Evolutionary conservation across 306 rosid genomes (phyloP).

Genomic region (Oemleria cerasiformis): DNA sequence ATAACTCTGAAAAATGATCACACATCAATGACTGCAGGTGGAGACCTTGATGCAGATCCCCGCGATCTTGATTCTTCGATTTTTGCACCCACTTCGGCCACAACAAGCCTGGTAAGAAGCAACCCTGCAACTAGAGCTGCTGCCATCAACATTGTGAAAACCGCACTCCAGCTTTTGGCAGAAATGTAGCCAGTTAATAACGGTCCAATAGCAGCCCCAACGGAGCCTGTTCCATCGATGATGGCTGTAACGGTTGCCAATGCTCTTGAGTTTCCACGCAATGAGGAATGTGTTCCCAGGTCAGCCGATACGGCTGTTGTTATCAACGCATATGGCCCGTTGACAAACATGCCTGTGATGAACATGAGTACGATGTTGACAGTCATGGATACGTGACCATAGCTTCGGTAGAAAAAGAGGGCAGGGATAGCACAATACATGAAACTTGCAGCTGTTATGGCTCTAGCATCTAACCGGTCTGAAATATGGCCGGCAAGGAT

Average conservation of each 20-base stretch:
- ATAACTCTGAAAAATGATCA: slow-evolving; percentile 22
- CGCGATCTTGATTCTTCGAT: slow-evolving; percentile 60
- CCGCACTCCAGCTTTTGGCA: slow-evolving; percentile 73
- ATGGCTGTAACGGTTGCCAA: slow-evolving; percentile 94
- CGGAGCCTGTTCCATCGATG: slow-evolving; percentile 94
- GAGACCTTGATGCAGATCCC: slow-evolving; percentile 31
- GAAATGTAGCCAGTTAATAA: slow-evolving; percentile 87
- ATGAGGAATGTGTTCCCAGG: slow-evolving; percentile 90
- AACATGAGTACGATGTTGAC: slow-evolving; percentile 64
- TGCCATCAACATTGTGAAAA: slow-evolving; percentile 88
- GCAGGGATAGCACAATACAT: slow-evolving; percentile 99
- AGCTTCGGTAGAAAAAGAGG: slow-evolving; percentile 74
- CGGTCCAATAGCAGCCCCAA: slow-evolving; percentile 97
- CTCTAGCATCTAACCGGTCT: slow-evolving; percentile 81
- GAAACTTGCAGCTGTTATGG: slow-evolving; percentile 97
- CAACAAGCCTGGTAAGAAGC: slow-evolving; percentile 77
- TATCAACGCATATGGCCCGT: slow-evolving; percentile 95
- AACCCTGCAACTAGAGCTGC: slow-evolving; percentile 88
- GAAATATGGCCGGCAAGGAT: slow-evolving; percentile 94
- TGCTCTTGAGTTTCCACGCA: slow-evolving; percentile 83
- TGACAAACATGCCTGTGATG: slow-evolving; percentile 89
- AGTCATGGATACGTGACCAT: slow-evolving; percentile 62
- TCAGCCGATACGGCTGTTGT: slow-evolving; percentile 98
- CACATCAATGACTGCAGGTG: slow-evolving; percentile 31
- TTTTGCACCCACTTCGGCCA: slow-evolving; percentile 72